These are phyloP conservation scores for Solanum boliviense DNA, from an alignment of 257 asterid genomes.

Conservation along the genomic window DNA sequence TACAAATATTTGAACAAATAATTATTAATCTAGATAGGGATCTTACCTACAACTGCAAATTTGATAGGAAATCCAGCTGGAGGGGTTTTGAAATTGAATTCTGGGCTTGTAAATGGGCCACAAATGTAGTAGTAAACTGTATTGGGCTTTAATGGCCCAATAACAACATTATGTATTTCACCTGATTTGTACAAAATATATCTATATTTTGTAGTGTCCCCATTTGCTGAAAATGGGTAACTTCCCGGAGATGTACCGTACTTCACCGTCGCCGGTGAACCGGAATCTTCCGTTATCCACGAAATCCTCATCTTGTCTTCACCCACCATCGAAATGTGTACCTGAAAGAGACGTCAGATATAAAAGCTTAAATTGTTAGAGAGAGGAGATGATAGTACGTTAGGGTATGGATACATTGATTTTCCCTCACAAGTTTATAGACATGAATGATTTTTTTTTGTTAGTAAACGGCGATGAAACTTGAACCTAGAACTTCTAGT, in stretches of 20 bases:
- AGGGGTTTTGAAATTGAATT: conserved; percentile 52
- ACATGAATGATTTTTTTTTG: neutral
- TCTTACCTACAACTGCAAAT: conserved; percentile 45
- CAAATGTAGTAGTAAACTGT: conserved; percentile 47
- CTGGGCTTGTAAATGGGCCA: conserved; percentile 22
- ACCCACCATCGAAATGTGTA: conserved; percentile 58
- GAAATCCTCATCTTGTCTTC: conserved; percentile 41
- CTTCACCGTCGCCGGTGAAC: conserved; percentile 30
- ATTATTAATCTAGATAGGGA: neutral
- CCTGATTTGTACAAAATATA: conserved; percentile 43
- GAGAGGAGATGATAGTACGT: neutral
- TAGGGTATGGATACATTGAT: too few species aligned
- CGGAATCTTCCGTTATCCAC: conserved; percentile 33
- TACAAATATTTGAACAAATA: neutral
- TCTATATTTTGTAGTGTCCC: conserved; percentile 21
- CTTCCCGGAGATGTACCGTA: conserved; percentile 45
- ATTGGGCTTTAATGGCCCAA: conserved; percentile 59
- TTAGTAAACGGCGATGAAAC: neutral
- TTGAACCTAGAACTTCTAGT: neutral
- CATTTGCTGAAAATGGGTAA: conserved; percentile 33
- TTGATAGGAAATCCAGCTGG: conserved; percentile 44
- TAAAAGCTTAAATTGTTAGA: neutral
- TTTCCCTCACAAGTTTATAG: rapidly evolving
- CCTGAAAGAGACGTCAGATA: conserved; percentile 8
- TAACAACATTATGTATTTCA: conserved; percentile 48